phyloP scores from a whole-genome alignment of 2,329 filamentous ascomycete species.

The Fusarium musae region DNA sequence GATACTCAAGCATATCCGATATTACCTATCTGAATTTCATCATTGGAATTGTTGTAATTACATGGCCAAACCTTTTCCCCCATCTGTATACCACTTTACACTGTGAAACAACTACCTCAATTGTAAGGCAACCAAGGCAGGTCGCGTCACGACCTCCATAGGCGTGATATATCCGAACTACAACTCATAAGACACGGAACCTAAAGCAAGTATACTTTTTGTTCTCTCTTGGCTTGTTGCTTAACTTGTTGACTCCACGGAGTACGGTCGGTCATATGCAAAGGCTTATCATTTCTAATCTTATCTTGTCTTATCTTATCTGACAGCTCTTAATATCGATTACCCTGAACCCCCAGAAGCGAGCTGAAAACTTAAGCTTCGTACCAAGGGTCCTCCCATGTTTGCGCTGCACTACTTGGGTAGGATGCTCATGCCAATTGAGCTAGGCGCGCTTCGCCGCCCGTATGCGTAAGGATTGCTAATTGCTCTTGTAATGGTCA shows the following conservation, averaged over 20 bases:
- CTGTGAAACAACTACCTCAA: too few relatives aligned
- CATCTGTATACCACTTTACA: not conserved
- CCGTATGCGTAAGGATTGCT: not conserved
- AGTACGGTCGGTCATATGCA: too few relatives aligned
- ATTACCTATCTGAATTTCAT: accelerated
- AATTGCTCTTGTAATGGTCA: not conserved
- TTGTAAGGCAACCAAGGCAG: not conserved
- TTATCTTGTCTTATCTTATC: not conserved
- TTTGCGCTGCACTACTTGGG: not conserved
- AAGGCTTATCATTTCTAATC: not conserved
- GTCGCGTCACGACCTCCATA: too few relatives aligned
- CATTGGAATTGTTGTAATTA: accelerated
- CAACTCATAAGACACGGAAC: too few relatives aligned
- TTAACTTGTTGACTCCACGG: not conserved
- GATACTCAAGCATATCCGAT: accelerated
- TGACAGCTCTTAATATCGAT: accelerated
- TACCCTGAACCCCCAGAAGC: not conserved
- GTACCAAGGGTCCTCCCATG: not conserved
- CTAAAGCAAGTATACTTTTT: not conserved
- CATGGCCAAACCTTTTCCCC: too few relatives aligned
- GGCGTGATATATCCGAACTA: not conserved
- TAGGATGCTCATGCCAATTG: not conserved
- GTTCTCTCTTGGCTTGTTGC: not conserved
- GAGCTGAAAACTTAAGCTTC: not conserved
- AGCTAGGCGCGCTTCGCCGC: not conserved